Evolutionary conservation across 805 yeast genomes (phyloP).

Genomic region (Metschnikowia amazonensis): DNA sequence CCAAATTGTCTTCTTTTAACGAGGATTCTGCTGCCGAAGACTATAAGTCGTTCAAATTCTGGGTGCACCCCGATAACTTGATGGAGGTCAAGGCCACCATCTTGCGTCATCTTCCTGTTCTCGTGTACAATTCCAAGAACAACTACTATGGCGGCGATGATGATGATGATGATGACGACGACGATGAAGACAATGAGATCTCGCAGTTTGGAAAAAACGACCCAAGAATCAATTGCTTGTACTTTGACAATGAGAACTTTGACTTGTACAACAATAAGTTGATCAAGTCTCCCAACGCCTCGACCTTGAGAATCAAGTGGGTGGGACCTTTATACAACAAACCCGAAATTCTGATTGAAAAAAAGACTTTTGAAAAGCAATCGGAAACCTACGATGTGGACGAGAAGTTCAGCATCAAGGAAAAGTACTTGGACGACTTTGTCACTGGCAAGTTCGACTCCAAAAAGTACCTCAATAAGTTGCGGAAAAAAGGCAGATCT

Average conservation of each 20-base stretch:
- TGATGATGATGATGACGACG: constrained; percentile 46
- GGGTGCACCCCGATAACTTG: constrained; percentile 95
- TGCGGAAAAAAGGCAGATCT: constrained; percentile 59
- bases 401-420: constrained; percentile 67
- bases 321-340: constrained; percentile 74
- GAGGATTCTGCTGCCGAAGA: constrained; percentile 35
- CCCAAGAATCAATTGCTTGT: constrained; percentile 80
- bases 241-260: constrained; percentile 80
- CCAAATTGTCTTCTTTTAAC: constrained; percentile 47
- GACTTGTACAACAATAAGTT: constrained; percentile 84
- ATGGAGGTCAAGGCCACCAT: constrained; percentile 98
- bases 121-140: constrained; percentile 58
- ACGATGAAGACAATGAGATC: constrained; percentile 22
- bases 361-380: constrained; percentile 61
- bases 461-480: constrained; percentile 54
- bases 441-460: constrained; percentile 48
- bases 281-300: constrained; percentile 61
- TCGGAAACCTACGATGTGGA: constrained; percentile 53
- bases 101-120: constrained; percentile 87
- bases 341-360: constrained; percentile 78
- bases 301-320: constrained; percentile 87
- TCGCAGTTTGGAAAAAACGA: constrained; percentile 24
- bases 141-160: constrained; percentile 48
- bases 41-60: constrained; percentile 74
- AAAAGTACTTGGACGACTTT: constrained; percentile 75